Conservation (phyloP, 225 moss, liverwort and hornwort species). For the Polytrichum formosum region DNA sequence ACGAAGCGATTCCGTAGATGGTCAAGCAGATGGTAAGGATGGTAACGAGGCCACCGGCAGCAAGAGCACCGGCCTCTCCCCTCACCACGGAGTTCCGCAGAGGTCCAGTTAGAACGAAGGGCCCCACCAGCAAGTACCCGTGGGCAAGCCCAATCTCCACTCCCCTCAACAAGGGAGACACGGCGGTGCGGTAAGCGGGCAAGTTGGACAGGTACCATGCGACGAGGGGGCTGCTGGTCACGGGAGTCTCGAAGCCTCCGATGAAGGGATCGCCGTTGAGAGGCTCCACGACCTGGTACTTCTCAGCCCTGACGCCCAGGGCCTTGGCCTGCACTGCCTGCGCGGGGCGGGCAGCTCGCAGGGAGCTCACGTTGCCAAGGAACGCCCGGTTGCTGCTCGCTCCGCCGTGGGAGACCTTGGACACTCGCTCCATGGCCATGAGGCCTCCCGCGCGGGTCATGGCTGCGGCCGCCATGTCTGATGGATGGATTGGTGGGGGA, state of each 20-base stretch:
- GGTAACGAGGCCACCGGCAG: slow-evolving; percentile 77
- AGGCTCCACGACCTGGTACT: slow-evolving; percentile 95
- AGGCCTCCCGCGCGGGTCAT: slow-evolving; percentile 60
- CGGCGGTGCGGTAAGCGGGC: slow-evolving; percentile 91
- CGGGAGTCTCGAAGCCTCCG: slow-evolving; percentile 86
- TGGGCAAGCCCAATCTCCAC: slow-evolving; percentile 93
- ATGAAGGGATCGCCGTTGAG: slow-evolving; percentile 94
- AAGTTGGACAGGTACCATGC: slow-evolving; percentile 96
- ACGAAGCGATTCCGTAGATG: slow-evolving; percentile 92
- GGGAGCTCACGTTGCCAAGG: slow-evolving; percentile 38
- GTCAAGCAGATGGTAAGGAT: slow-evolving; percentile 78
- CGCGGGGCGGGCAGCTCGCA: slow-evolving; percentile 19
- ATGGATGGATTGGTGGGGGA: too few species aligned
- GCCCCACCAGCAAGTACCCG: slow-evolving; percentile 84
- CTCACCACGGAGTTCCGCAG: slow-evolving; percentile 69
- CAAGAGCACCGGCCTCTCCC: slow-evolving; percentile 68
- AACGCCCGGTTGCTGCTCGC: slow-evolving; percentile 29
- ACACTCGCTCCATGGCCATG: slow-evolving; percentile 47
- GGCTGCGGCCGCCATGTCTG: slow-evolving; percentile 48
- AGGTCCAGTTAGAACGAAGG: slow-evolving; percentile 79
- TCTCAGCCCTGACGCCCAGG: slow-evolving; percentile 35
- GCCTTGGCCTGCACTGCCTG: slow-evolving; percentile 21
- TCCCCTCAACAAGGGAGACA: slow-evolving; percentile 81
- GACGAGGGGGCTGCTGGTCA: slow-evolving; percentile 82
- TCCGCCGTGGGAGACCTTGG: slow-evolving; percentile 21